Percentiles rank a stretch among this genome's conserved stretches.
phyloP scores from a whole-genome alignment of 495 filamentous ascomycete genomes.

The Niebla homalea region DNA sequence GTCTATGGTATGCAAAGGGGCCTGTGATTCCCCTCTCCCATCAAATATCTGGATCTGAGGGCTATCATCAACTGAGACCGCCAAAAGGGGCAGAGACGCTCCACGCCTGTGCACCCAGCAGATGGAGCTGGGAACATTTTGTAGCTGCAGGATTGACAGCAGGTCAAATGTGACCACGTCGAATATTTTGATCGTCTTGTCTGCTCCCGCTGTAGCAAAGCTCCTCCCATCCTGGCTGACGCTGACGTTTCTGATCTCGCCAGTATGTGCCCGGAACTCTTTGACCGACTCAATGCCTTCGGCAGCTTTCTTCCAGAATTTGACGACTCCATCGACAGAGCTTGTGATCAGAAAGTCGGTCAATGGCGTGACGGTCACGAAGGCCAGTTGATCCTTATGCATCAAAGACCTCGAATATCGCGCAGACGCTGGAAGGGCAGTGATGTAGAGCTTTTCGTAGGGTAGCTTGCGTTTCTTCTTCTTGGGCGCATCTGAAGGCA shows the following conservation, averaged over 20 bases:
- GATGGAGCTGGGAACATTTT: slow-evolving; percentile 60
- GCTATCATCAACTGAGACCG: slow-evolving; percentile 70
- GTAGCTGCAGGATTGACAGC: slow-evolving; percentile 62
- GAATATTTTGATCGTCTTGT: slow-evolving; percentile 89
- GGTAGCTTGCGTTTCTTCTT: slow-evolving; percentile 86
- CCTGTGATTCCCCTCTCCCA: slow-evolving; percentile 66
- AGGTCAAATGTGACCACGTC: slow-evolving; percentile 94
- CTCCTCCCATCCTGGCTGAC: slow-evolving; percentile 83
- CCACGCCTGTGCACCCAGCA: slow-evolving; percentile 92
- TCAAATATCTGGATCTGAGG: slow-evolving; percentile 71
- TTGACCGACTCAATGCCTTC: slow-evolving; percentile 94
- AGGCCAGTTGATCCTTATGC: slow-evolving; percentile 90
- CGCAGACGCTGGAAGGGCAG: slow-evolving; percentile 66
- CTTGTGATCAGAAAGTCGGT: slow-evolving; percentile 93
- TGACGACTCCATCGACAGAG: slow-evolving; percentile 84
- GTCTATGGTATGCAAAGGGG: slow-evolving; percentile 59
- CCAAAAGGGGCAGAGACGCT: slow-evolving; percentile 72
- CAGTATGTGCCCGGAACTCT: slow-evolving; percentile 82
- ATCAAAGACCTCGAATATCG: slow-evolving; percentile 95
- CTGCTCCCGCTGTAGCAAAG: slow-evolving; percentile 77
- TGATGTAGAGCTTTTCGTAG: slow-evolving; percentile 87
- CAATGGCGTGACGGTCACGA: slow-evolving; percentile 69
- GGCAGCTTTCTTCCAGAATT: slow-evolving; percentile 97
- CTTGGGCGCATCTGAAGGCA: slow-evolving; percentile 58
- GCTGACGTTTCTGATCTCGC: slow-evolving; percentile 70